These are phyloP conservation scores for Colletotrichum shisoi DNA, from an alignment of 2,329 filamentous ascomycete species.

Conservation along the genomic window DNA sequence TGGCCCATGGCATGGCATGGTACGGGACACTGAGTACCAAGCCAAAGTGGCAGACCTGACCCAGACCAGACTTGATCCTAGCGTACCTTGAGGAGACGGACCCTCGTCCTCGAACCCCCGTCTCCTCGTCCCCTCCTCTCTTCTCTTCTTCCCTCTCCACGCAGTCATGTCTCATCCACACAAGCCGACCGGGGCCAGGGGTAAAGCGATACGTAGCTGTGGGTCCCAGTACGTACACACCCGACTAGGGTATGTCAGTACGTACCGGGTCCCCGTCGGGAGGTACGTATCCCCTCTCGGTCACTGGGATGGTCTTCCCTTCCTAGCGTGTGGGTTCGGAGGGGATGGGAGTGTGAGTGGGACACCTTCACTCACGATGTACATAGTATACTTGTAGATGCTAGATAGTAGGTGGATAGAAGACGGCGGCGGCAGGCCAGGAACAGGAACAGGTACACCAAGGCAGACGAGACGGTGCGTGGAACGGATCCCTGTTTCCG, in stretches of 20 bases:
- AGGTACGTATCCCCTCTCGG: slow-evolving; percentile 19
- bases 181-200: slow-evolving; percentile 52
- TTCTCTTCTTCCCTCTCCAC: slow-evolving; percentile 49
- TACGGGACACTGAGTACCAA: slow-evolving; percentile 35
- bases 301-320: slow-evolving; percentile 31
- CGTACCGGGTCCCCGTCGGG: slow-evolving; percentile 3
- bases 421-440: slow-evolving; percentile 42
- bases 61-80: slow-evolving; percentile 42
- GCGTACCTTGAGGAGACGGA: slow-evolving; percentile 43
- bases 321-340: slow-evolving; percentile 33
- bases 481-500: slow-evolving; percentile 19
- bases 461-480: slow-evolving; percentile 44
- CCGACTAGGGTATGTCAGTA: slow-evolving; percentile 12
- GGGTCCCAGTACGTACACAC: slow-evolving; percentile 19
- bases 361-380: neutral
- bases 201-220: slow-evolving; percentile 24
- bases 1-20: slow-evolving; percentile 40
- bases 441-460: slow-evolving; percentile 45
- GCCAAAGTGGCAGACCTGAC: slow-evolving; percentile 24
- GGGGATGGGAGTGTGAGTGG: slow-evolving; percentile 25
- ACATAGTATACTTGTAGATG: no score
- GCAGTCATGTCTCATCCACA: slow-evolving; percentile 58
- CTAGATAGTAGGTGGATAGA: slow-evolving; percentile 18
- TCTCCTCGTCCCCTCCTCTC: slow-evolving; percentile 41
- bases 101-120: slow-evolving; percentile 42